These are phyloP conservation scores for Lentinula boryana DNA, from an alignment of 768 basidiomycete genomes.

Conservation along the genomic window DNA sequence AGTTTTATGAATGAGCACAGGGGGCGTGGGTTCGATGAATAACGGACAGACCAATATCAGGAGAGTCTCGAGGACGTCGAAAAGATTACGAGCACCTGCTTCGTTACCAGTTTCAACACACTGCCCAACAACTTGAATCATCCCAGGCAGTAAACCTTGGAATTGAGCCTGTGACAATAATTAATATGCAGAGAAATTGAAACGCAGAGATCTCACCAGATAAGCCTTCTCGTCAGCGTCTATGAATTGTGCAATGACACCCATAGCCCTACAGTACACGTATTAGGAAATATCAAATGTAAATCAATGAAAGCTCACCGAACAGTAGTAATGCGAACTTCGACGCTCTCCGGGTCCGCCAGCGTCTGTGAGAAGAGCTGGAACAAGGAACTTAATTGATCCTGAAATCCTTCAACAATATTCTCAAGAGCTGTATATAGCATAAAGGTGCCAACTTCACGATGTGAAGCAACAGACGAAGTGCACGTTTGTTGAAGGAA, in stretches of 20 bases:
- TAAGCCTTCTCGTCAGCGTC: conserved; percentile 82
- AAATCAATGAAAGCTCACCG: conserved; percentile 35
- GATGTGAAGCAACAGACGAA: conserved; percentile 63
- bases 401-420: conserved; percentile 84
- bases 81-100: conserved; percentile 76
- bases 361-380: conserved; percentile 71
- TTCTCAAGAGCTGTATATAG: conserved; percentile 89
- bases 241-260: conserved; percentile 90
- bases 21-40: conserved; percentile 2
- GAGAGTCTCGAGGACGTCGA: conserved; percentile 94
- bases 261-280: conserved; percentile 55
- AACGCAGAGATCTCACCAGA: conserved; percentile 48
- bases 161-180: conserved; percentile 60
- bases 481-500: conserved; percentile 77
- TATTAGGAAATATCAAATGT: conserved; percentile 3
- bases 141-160: conserved; percentile 79
- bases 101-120: conserved; percentile 77
- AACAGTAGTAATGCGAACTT: conserved; percentile 88
- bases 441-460: conserved; percentile 90
- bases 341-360: conserved; percentile 77
- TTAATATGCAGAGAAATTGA: neutral
- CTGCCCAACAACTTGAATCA: conserved; percentile 86
- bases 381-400: conserved; percentile 70
- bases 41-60: conserved; percentile 68
- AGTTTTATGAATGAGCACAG: neutral